Base-by-base conservation (phyloP, 116 monocot genomes). In the Iris pallida region DNA sequence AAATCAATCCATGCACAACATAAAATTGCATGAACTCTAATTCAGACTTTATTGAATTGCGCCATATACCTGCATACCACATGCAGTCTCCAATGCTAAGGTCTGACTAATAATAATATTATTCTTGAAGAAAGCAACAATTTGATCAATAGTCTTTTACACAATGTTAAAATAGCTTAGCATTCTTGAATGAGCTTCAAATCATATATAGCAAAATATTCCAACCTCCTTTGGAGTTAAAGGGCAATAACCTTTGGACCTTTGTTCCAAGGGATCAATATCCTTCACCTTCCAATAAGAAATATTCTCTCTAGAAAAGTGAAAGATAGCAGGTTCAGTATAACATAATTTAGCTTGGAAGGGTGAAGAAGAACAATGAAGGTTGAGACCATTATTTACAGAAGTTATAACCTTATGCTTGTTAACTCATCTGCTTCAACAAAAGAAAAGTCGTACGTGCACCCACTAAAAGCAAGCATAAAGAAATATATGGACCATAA, bases 391-490 rank as follows among this genome's bases (percentile, higher is more conserved):
- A n/a, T n/a, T n/a, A 40, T 61, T 6, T 5, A 42, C 5, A 16
- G 20, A 59, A 47, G 3, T 55, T 57, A 46, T 61, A 62, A 86
- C 98, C 98, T 85, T 20, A 93, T 93, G 64, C 51, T 66, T 42
- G 82, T 71, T 40, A 98, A 82, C 57, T 98, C 98, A 40, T 90
- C 76, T 60, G 90, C 82, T 80, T 98, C 93, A n/a, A 19, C 53
- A 72, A 81, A 71, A 70, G 90, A 93, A 41, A 98, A 75, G 20
- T 88, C 93, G 78, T 92, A 72, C 15, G 98, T 90, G 81, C 98
- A 98, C 6, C 98, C 98, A 68, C 93, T 98, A 70, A 98, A 98
- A 71, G 98, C 98, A 71, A 98, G 92, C 93, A 98, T 65, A 98
- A 71, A 66, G 98, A 87, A 74, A 98, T 82, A 76, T 88, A 98